Conservation (phyloP, 768 basidiomycete species). For the Tremella yokohamensis region DNA sequence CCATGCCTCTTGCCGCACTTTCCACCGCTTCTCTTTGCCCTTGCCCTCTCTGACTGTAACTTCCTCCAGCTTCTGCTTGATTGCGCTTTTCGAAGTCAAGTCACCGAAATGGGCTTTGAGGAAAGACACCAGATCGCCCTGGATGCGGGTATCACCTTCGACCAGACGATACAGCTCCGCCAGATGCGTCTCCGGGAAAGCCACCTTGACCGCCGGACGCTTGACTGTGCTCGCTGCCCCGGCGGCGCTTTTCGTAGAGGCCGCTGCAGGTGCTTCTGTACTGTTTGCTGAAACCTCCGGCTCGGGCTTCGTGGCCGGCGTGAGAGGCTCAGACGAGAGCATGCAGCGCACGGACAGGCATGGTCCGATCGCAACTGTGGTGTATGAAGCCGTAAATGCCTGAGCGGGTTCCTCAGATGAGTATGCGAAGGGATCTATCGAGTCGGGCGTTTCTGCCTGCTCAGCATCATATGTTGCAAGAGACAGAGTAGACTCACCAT, state of each 20-base stretch:
- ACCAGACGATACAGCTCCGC: constrained; percentile 36
- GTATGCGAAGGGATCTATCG: constrained; percentile 48
- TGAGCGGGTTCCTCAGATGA: constrained; percentile 23
- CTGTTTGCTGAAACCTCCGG: neutral
- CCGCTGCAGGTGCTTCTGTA: neutral
- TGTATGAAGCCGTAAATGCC: constrained; percentile 25
- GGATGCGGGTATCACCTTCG: constrained; percentile 40
- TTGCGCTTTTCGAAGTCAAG: constrained; percentile 41
- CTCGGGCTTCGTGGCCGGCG: neutral
- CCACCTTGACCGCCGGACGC: constrained; percentile 28
- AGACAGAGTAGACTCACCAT: constrained; percentile 60
- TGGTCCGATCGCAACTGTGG: constrained; percentile 25
- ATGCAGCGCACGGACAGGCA: constrained; percentile 25
- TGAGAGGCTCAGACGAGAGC: constrained; percentile 13
- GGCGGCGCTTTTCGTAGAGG: too few species aligned
- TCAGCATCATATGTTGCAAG: constrained; percentile 4
- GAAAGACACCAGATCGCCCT: constrained; percentile 32
- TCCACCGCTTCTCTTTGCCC: constrained; percentile 40
- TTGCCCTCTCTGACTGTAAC: constrained; percentile 42
- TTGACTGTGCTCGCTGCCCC: constrained; percentile 1
- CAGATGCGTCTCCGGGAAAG: constrained; percentile 39
- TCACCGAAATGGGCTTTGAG: constrained; percentile 37
- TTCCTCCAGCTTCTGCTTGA: constrained; percentile 44
- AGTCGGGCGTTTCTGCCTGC: constrained; percentile 37
- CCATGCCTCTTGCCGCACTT: constrained; percentile 46